A percentile compares a stretch with the other conserved stretches of the same genome.
phyloP scores from a whole-genome alignment of 768 basidiomycete species.

The Ramaria sp. region DNA sequence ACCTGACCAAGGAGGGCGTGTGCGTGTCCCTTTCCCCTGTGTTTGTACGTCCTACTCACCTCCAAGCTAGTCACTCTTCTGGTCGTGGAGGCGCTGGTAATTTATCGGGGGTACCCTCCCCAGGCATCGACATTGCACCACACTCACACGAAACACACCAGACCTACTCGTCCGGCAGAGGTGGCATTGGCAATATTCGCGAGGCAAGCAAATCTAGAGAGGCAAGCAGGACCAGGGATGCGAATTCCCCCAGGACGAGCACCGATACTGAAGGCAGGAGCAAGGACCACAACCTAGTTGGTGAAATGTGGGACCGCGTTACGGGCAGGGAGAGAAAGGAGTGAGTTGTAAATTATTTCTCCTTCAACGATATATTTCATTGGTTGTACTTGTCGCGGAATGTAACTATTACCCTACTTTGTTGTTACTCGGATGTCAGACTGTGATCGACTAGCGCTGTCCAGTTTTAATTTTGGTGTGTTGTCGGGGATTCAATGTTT shows the following conservation, averaged over 20 bases:
- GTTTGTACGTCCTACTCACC: not conserved
- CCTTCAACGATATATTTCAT: too few relatives aligned
- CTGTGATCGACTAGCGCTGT: too few relatives aligned
- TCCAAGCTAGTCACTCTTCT: conserved; percentile 40
- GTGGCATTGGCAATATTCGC: conserved; percentile 6
- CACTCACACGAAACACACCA: not conserved
- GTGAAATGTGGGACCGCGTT: not conserved
- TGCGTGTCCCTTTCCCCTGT: conserved; percentile 19
- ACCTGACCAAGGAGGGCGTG: conserved; percentile 26
- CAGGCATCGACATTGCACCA: conserved; percentile 14
- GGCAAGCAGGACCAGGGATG: not conserved
- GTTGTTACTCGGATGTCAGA: too few relatives aligned
- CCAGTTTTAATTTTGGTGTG: too few relatives aligned
- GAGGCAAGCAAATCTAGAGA: not conserved
- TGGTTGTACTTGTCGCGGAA: too few relatives aligned
- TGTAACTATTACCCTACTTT: too few relatives aligned
- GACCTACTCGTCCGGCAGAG: conserved; percentile 1
- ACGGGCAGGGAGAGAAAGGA: not conserved
- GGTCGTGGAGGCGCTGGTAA: conserved; percentile 65
- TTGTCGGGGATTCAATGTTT: too few relatives aligned
- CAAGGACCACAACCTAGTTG: not conserved
- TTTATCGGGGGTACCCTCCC: conserved; percentile 24
- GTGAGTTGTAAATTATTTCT: not conserved
- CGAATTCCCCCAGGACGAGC: not conserved
- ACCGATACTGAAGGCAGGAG: not conserved